These are phyloP conservation scores for Candida sp. DNA, from an alignment of 1,139 yeast species.

Conservation along the genomic window DNA sequence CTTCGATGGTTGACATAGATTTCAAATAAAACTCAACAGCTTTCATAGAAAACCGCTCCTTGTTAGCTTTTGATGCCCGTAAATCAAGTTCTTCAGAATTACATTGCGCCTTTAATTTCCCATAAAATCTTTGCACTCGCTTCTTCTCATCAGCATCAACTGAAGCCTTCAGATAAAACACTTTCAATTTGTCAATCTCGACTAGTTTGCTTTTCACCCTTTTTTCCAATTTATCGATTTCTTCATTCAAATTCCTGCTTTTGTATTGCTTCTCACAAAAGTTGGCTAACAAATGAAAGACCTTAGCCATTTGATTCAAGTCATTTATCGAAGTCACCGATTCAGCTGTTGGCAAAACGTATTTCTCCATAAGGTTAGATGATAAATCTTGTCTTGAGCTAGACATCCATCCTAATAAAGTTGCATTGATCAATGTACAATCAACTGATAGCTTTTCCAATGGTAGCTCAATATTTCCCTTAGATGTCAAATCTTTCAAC, in stretches of 20 bases:
- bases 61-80: conserved; percentile 29
- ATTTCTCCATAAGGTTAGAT: conserved; percentile 50
- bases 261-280: conserved; percentile 73
- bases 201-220: conserved; percentile 33
- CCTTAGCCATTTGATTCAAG: conserved; percentile 29
- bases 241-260: conserved; percentile 39
- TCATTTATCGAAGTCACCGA: conserved; percentile 15
- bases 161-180: conserved; percentile 34
- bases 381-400: conserved; percentile 69
- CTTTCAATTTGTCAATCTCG: conserved; percentile 49
- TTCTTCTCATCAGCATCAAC: conserved; percentile 43
- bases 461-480: conserved; percentile 17
- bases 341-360: conserved; percentile 45
- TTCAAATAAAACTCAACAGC: conserved; percentile 62
- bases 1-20: conserved; percentile 45
- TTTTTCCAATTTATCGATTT: conserved; percentile 37
- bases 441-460: conserved; percentile 19
- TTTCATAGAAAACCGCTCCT: conserved; percentile 44
- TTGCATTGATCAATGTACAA: conserved; percentile 36
- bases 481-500: conserved; percentile 24
- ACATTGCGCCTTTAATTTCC: conserved; percentile 44
- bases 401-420: conserved; percentile 70
- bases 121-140: conserved; percentile 49
- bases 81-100: conserved; percentile 50
- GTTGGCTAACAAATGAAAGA: conserved; percentile 61